Conservation (phyloP, 768 basidiomycete genomes). For the Cyathus striatus region DNA sequence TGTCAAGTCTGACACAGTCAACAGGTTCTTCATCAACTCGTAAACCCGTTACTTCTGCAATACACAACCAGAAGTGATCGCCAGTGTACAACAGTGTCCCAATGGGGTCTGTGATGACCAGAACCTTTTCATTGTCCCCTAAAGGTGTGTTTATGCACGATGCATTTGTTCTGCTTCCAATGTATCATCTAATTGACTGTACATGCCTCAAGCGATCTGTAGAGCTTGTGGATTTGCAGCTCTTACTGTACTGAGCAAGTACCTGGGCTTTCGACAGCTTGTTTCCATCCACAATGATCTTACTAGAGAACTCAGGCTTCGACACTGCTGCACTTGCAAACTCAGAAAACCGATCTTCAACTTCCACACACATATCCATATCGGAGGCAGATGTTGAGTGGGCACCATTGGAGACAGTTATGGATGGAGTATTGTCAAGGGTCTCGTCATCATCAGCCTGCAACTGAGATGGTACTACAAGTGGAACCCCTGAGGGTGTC, state of each 20-base stretch:
- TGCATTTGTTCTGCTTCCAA: neutral
- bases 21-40: too few relatives aligned
- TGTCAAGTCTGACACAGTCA: too few relatives aligned
- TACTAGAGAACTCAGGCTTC: neutral
- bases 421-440: neutral
- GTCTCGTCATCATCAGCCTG: slow-evolving; percentile 13
- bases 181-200: slow-evolving; percentile 8
- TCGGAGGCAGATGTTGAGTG: neutral
- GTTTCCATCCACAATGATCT: slow-evolving; percentile 4
- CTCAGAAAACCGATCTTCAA: slow-evolving; percentile 9
- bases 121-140: slow-evolving; percentile 1
- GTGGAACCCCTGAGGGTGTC: slow-evolving; percentile 7
- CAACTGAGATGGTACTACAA: slow-evolving; percentile 8
- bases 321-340: too few relatives aligned
- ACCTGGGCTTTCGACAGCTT: slow-evolving; percentile 7
- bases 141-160: neutral
- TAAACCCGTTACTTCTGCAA: too few relatives aligned
- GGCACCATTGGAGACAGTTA: too few relatives aligned
- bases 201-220: slow-evolving; percentile 13
- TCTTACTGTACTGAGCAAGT: slow-evolving; percentile 6
- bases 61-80: slow-evolving; percentile 16
- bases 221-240: slow-evolving; percentile 10
- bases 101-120: slow-evolving; percentile 19
- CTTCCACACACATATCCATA: slow-evolving; percentile 8
- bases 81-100: slow-evolving; percentile 15